These are phyloP conservation scores for Sporopachydermia cereana DNA, from an alignment of 1,139 yeast genomes.

Conservation along the genomic window DNA sequence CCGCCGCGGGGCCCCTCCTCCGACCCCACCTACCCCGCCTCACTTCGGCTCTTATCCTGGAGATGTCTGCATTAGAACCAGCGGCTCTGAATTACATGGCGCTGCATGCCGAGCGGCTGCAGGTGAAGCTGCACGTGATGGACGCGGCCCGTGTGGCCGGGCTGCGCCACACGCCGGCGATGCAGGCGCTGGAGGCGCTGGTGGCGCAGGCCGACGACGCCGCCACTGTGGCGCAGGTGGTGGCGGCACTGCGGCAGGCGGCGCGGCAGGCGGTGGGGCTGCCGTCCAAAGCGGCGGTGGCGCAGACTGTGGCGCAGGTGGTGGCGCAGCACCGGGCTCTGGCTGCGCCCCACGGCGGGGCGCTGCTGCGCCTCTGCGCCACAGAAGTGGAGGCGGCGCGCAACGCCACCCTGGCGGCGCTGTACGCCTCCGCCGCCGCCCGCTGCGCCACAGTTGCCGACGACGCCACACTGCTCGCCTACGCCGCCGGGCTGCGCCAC, in stretches of 20 bases:
- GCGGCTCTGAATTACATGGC: constrained; percentile 79
- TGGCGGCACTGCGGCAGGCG: constrained; percentile 34
- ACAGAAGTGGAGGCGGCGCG: constrained; percentile 50
- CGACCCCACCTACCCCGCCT: constrained; percentile 59
- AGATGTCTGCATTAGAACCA: constrained; percentile 86
- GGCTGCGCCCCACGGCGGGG: constrained; percentile 50
- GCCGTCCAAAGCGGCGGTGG: constrained; percentile 84
- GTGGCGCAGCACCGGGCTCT: constrained; percentile 45
- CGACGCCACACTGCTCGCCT: constrained; percentile 40
- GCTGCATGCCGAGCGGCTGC: constrained; percentile 81
- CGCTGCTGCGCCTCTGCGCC: constrained; percentile 43
- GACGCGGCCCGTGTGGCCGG: constrained; percentile 70
- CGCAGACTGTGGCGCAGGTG: constrained; percentile 60
- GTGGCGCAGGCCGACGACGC: constrained; percentile 44
- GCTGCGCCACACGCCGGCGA: constrained; percentile 73
- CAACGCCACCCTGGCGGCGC: constrained; percentile 59
- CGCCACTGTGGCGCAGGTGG: constrained; percentile 37
- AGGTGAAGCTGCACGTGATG: constrained; percentile 55
- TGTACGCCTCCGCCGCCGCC: constrained; percentile 78
- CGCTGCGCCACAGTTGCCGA: constrained; percentile 58
- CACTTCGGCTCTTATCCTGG: constrained; percentile 52
- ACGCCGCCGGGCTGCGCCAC: constrained; percentile 39
- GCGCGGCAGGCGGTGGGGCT: constrained; percentile 70
- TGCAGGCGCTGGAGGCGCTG: constrained; percentile 74
- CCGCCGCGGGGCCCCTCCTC: constrained; percentile 47